Conservation (phyloP, 768 basidiomycete genomes). For the Phylloporus sp. region DNA sequence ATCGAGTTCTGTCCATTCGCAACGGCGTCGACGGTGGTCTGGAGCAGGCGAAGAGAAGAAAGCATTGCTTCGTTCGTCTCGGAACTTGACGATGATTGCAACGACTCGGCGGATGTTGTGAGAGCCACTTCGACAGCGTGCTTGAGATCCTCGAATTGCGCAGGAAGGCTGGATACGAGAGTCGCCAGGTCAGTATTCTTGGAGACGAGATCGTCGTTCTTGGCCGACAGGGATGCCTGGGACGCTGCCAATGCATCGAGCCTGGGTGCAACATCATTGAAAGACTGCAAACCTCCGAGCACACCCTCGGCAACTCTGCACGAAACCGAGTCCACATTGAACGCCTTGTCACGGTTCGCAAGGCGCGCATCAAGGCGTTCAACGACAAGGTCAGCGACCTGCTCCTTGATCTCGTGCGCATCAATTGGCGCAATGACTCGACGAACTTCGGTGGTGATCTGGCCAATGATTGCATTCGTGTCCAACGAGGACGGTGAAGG, state of each 20-base stretch:
- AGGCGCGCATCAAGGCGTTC: conserved; percentile 79
- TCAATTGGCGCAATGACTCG: conserved; percentile 72
- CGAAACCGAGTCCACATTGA: conserved; percentile 57
- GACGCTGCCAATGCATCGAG: conserved; percentile 39
- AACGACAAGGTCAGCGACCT: conserved; percentile 83
- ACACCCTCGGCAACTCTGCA: conserved; percentile 53
- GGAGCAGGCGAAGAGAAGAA: conserved; percentile 41
- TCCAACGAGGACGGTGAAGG: conserved; percentile 45
- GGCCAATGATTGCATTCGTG: conserved; percentile 48
- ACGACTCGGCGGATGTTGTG: conserved; percentile 15
- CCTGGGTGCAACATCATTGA: conserved; percentile 36
- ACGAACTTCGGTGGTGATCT: conserved; percentile 66
- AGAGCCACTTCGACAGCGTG: conserved; percentile 37
- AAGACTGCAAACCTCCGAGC: conserved; percentile 38
- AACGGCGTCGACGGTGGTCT: conserved; percentile 45
- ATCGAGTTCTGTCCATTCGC: conserved; percentile 47
- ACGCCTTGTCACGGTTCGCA: conserved; percentile 67
- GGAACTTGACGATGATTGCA: conserved; percentile 13
- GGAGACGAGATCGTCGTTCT: conserved; percentile 34
- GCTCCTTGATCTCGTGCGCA: conserved; percentile 83
- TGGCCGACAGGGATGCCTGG: conserved; percentile 39
- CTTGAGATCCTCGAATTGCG: conserved; percentile 40
- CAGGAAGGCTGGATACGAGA: conserved; percentile 45
- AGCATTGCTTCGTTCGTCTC: conserved; percentile 24
- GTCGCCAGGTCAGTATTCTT: conserved; percentile 38